phyloP scores from a whole-genome alignment of 2,329 filamentous ascomycete species.

The Trichoderma cornu-damae region DNA sequence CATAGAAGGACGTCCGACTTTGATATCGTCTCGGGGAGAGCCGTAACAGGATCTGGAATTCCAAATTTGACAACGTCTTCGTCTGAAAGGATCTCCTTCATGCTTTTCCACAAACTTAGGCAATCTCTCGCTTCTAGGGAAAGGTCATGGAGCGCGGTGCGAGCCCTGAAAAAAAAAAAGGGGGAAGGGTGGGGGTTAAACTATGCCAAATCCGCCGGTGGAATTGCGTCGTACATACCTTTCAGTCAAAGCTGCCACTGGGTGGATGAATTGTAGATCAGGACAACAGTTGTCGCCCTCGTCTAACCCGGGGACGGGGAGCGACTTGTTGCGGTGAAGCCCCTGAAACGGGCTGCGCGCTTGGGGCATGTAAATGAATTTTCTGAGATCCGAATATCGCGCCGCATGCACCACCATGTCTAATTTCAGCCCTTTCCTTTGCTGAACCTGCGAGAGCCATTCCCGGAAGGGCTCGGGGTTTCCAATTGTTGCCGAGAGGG shows the following conservation, averaged over 20 bases:
- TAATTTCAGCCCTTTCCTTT: slow-evolving; percentile 56
- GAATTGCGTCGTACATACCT: slow-evolving; percentile 31
- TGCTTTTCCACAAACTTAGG: not conserved
- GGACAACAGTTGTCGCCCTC: slow-evolving; percentile 28
- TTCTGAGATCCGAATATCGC: slow-evolving; percentile 73
- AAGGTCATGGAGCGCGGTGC: slow-evolving; percentile 11
- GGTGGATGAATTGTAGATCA: slow-evolving; percentile 59
- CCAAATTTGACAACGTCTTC: slow-evolving; percentile 1
- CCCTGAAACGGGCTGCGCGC: slow-evolving; percentile 47
- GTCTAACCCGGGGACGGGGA: slow-evolving; percentile 45
- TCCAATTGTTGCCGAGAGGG: slow-evolving; percentile 72
- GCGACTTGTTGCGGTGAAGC: slow-evolving; percentile 38
- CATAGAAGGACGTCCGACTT: slow-evolving; percentile 64
- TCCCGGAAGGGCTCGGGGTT: slow-evolving; percentile 65
- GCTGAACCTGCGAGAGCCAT: slow-evolving; percentile 63
- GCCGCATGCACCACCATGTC: slow-evolving; percentile 63
- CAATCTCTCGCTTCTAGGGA: slow-evolving; percentile 17
- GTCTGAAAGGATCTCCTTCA: slow-evolving; percentile 3
- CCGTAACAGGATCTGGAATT: not conserved
- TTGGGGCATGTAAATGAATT: slow-evolving; percentile 60
- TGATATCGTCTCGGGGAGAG: slow-evolving; percentile 49
- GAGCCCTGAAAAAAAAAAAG: slow-evolving; percentile 7
- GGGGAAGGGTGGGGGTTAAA: too few species aligned
- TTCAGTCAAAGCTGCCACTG: slow-evolving; percentile 58
- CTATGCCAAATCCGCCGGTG: too few species aligned